phyloP scores from a whole-genome alignment of 257 asterid species.

The Solanum tarijense region DNA sequence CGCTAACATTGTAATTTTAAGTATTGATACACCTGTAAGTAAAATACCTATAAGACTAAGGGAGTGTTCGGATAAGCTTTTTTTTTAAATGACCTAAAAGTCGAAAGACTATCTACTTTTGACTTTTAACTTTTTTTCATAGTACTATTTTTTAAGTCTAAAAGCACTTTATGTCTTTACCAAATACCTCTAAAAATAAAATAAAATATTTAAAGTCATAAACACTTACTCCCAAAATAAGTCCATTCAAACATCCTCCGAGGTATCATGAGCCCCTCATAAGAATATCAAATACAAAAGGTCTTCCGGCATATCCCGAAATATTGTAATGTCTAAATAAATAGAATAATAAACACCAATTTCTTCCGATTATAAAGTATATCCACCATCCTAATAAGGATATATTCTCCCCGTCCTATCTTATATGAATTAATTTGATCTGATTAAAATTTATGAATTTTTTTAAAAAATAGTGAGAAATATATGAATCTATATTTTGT shows the following conservation, averaged over 20 bases:
- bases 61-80: background rate
- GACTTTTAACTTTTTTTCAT: too few relatives aligned
- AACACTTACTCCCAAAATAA: too few relatives aligned
- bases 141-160: too few relatives aligned
- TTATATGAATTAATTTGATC: background rate
- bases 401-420: background rate
- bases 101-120: background rate
- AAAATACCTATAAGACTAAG: background rate
- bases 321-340: too few relatives aligned
- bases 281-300: background rate
- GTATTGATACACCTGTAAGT: background rate
- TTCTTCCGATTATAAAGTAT: too few relatives aligned
- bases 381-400: too few relatives aligned
- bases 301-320: background rate
- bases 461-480: accelerated
- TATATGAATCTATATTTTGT: too few relatives aligned
- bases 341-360: too few relatives aligned
- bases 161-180: background rate
- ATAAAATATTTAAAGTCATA: too few relatives aligned
- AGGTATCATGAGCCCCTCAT: background rate
- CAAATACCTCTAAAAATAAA: too few relatives aligned
- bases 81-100: too few relatives aligned
- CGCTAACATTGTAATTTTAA: too few relatives aligned
- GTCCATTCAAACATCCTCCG: background rate
- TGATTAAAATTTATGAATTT: background rate